Conservation (phyloP, 345 rosid species). For the Punica granatum region DNA sequence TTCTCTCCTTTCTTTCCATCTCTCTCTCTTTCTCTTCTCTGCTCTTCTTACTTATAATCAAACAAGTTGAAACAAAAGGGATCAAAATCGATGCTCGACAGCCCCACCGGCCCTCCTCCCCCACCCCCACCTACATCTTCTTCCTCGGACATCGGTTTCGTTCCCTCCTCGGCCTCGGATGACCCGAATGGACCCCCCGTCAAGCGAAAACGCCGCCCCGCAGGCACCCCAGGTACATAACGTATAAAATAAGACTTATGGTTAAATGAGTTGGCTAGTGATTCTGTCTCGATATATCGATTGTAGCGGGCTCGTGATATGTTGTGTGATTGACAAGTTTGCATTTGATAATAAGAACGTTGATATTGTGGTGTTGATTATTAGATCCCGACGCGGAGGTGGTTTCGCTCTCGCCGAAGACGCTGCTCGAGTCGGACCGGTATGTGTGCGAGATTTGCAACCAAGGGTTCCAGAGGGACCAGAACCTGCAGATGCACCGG, state of each 20-base stretch:
- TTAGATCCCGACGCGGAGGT: constrained; percentile 97
- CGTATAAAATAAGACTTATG: no score
- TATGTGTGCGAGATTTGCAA: constrained; percentile 98
- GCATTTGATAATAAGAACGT: no score
- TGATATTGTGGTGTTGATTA: background rate
- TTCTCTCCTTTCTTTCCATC: background rate
- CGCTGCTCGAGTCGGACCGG: constrained; percentile 81
- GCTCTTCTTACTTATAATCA: background rate
- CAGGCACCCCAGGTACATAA: constrained; percentile 75
- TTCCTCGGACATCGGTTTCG: constrained; percentile 11
- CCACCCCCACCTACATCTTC: constrained; percentile 23
- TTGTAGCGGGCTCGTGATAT: no score
- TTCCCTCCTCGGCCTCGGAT: constrained; percentile 20
- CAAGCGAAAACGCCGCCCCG: constrained; percentile 71
- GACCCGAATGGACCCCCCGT: constrained; percentile 8
- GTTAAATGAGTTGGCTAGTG: no score
- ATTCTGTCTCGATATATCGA: no score
- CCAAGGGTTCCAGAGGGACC: constrained; percentile 95
- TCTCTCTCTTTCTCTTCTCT: background rate
- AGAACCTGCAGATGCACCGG: constrained; percentile 94
- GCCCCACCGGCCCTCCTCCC: constrained; percentile 13
- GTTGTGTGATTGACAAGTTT: no score
- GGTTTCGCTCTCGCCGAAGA: constrained; percentile 77
- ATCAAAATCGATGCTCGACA: background rate
- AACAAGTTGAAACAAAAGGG: background rate